Evolutionary conservation across 2,329 filamentous ascomycete genomes (phyloP), one percentile per base, ranked within the genome.

Genomic region (Akanthomyces uredinophilus): DNA sequence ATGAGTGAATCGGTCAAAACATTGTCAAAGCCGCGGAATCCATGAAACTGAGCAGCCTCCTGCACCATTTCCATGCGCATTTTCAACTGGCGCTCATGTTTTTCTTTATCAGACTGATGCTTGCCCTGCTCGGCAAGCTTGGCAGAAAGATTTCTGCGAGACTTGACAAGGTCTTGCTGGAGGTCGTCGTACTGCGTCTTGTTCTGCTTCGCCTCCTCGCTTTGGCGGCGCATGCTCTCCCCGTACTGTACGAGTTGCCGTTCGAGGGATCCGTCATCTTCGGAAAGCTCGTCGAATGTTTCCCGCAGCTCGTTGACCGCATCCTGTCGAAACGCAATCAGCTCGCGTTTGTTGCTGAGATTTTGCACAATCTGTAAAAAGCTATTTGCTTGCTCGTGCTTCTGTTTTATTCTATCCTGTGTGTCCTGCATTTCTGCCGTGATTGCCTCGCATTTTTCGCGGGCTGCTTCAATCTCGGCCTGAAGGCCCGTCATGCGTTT

Each of bases 61-160:
- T 87, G 91, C 61, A 97, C 86, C 73, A 96, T 83, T 11, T 83
- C 81, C 69, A 88, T 82, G 44, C 94, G 89, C 50, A 84, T 79
- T 67, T 85, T 80, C 4, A 96, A 72, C 66, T 97, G 90, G 4
- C 89, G 85, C 71, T 97, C 91, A 71, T 95, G 91, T 68, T 89
- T 91, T 65, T 91, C 88, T 76, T 94, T 92, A 71, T 96, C 89
- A 2, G 93, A 94, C 73, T 95, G 86, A 67, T 89, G 87, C 67
- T 88, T 91, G 49, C 94, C 94, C 68, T 86, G 82, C 67, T 92
- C 88, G 1, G 83, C 78, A 43, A 84, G 77, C 68, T 86, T 86
- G 24, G 71, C 67, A 0, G 82, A 81, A 47, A 84, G 72, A 5
- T 79, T 73, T 43, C 71, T 77, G 39, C 83, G 81, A 8, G 77